Evolutionary conservation across 108 stramenopile species (phyloP).

Genomic region (Skeletonema costatum): DNA sequence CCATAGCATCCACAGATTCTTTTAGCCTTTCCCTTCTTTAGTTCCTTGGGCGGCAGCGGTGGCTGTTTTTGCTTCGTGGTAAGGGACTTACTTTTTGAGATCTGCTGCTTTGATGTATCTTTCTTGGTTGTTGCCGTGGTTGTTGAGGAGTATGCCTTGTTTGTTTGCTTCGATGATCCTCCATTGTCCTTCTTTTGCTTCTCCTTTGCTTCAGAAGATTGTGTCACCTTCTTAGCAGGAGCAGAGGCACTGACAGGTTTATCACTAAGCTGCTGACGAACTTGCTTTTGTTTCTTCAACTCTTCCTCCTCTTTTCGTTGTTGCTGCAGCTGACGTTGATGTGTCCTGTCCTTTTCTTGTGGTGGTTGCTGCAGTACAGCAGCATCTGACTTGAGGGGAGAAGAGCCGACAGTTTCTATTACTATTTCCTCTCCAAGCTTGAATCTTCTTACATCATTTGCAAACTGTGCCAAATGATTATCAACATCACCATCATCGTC

Average conservation of each 20-base stretch:
- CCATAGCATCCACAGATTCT: slow-evolving; percentile 44
- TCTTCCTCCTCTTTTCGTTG: background rate
- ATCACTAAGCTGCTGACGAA: background rate
- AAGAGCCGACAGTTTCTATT: background rate
- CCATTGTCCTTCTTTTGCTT: background rate
- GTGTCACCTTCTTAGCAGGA: background rate
- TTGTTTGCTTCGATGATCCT: background rate
- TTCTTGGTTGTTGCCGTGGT: background rate
- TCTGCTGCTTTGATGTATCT: background rate
- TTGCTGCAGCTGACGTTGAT: background rate
- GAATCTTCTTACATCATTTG: slow-evolving; percentile 23
- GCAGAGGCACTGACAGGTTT: background rate
- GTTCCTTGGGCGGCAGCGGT: background rate
- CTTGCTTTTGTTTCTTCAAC: background rate
- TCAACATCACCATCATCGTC: background rate
- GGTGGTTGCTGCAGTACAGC: too few relatives aligned
- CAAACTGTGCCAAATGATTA: slow-evolving; percentile 12
- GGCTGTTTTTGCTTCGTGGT: background rate
- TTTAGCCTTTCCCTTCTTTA: slow-evolving; percentile 27
- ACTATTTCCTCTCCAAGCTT: slow-evolving; percentile 13
- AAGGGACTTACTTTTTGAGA: background rate
- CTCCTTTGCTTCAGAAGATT: background rate
- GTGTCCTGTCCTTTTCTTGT: too few relatives aligned
- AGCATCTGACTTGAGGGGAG: background rate
- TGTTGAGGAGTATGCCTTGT: background rate